These are phyloP conservation scores for Alternaria sp. DNA, from an alignment of 2,329 filamentous ascomycete genomes.

Conservation along the genomic window DNA sequence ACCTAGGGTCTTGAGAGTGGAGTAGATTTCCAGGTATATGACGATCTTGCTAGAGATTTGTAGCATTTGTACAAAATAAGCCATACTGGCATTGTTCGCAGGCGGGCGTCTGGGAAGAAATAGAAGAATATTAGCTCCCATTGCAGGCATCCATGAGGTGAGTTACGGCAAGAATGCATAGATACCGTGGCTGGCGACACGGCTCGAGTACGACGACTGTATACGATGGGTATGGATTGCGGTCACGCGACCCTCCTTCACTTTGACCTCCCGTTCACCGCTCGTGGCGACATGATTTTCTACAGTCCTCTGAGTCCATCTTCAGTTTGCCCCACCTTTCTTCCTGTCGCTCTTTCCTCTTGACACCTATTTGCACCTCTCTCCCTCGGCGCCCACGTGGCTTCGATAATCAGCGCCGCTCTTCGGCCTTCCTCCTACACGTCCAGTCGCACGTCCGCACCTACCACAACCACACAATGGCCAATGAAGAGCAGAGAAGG, in stretches of 20 bases:
- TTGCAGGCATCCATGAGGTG: not conserved
- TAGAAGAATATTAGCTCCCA: slow-evolving; percentile 30
- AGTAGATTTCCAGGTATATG: slow-evolving; percentile 58
- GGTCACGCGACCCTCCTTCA: slow-evolving; percentile 18
- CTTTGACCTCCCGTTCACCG: slow-evolving; percentile 8
- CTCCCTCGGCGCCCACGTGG: slow-evolving; percentile 6
- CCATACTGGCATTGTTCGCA: slow-evolving; percentile 23
- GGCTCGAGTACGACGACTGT: not conserved
- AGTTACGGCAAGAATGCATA: slow-evolving; percentile 2
- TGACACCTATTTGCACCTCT: slow-evolving; percentile 1
- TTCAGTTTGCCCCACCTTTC: slow-evolving; percentile 2
- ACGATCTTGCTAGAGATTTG: slow-evolving; percentile 27
- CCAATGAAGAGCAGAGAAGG: slow-evolving; percentile 40
- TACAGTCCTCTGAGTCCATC: not conserved
- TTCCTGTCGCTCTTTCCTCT: not conserved
- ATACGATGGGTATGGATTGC: not conserved
- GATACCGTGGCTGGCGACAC: not conserved
- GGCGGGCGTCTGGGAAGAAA: slow-evolving; percentile 41
- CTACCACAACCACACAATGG: slow-evolving; percentile 29
- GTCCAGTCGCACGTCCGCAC: slow-evolving; percentile 19
- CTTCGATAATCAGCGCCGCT: slow-evolving; percentile 6
- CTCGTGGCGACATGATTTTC: not conserved
- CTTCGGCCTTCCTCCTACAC: slow-evolving; percentile 19
- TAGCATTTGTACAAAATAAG: slow-evolving; percentile 41
- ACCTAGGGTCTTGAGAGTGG: slow-evolving; percentile 74